These are phyloP conservation scores for Boletus eberwhitei DNA, from an alignment of 768 basidiomycete genomes.

Conservation along the genomic window DNA sequence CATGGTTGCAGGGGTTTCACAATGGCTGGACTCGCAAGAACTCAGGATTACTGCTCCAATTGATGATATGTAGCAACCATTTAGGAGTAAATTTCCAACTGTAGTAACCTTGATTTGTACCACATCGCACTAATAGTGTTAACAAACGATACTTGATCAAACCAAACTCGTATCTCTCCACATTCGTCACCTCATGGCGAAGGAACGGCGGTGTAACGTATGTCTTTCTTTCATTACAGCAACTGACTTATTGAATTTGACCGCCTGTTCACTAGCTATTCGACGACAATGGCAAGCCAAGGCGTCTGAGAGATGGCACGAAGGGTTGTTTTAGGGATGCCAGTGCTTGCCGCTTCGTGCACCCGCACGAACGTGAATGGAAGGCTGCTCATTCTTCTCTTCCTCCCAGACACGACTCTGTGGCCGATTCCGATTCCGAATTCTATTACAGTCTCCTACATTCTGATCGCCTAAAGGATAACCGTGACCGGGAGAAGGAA, in stretches of 20 bases:
- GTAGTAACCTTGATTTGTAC: slow-evolving; percentile 18
- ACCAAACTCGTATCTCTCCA: background rate
- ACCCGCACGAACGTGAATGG: slow-evolving; percentile 35
- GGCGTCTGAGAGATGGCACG: slow-evolving; percentile 18
- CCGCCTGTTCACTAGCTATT: slow-evolving; percentile 18
- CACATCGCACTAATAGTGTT: slow-evolving; percentile 2
- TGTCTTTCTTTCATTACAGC: slow-evolving; percentile 15
- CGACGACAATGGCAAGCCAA: slow-evolving; percentile 28
- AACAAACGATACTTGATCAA: background rate
- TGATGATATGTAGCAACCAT: background rate
- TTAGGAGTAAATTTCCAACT: slow-evolving; percentile 2
- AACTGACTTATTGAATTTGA: slow-evolving; percentile 1
- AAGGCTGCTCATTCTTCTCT: slow-evolving; percentile 23
- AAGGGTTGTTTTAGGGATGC: slow-evolving; percentile 23
- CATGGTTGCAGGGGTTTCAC: slow-evolving; percentile 29
- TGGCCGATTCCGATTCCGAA: slow-evolving; percentile 21
- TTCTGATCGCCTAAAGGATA: slow-evolving; percentile 7
- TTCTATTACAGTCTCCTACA: slow-evolving; percentile 21
- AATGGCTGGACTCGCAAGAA: slow-evolving; percentile 30
- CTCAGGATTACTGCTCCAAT: slow-evolving; percentile 20
- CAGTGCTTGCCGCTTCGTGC: slow-evolving; percentile 27
- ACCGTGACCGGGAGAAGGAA: slow-evolving; percentile 12
- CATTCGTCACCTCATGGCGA: slow-evolving; percentile 4
- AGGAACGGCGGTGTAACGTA: slow-evolving; percentile 32
- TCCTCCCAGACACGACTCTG: slow-evolving; percentile 20